Evolutionary conservation across 177 flowering plant species (phyloP), one percentile per base, ranked within the genome.

Genomic region (Vitis hybrid): DNA sequence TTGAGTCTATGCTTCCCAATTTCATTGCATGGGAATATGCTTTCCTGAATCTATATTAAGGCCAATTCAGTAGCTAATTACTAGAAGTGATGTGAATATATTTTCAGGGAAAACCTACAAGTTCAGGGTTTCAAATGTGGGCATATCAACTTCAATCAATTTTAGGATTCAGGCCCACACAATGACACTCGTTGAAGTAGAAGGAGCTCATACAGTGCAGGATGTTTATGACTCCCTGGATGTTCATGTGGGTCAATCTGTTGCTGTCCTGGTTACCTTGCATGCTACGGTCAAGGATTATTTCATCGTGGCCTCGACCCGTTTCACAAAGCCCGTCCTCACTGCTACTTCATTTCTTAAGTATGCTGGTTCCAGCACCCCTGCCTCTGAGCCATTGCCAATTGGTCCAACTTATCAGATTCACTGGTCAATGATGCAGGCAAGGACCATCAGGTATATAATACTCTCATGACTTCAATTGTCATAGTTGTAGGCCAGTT

Each of bases 341-440:
- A 79, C 74, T 1, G 66, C 86, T 4, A 79, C 82, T 20, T 87
- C 77, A 1, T 53, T 77, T 19, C 86, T 88, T 51, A 84, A 52
- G 24, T 84, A 80, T 22, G 73, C 20, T 28, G 84, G 86, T 13
- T 83, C 88, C 5, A 69, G 19, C 15, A 52, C 67, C 19, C 61
- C 69, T 3, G 76, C 83, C 63, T 76, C 87, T 7, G 51, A 57
- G 18, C 84, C 82, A 3, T 62, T 83, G 60, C 88, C 87, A 22
- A 51, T 68, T 22, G 82, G 56, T 10, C 87, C 87, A 11, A 79
- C 84, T 33, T 73, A 79, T 47, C 81, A 79, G 0, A 11, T 80
- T 56, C 88, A 83, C 77, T 80, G 84, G 87, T 83, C 88, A 17
- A 81, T 88, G 83, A 75, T 78, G 73, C 90, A 86, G 71, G 92